Percentiles rank a stretch among this genome's conserved stretches.
Conservation (phyloP, 352 stramenopile genomes). For the Albugo candida region DNA sequence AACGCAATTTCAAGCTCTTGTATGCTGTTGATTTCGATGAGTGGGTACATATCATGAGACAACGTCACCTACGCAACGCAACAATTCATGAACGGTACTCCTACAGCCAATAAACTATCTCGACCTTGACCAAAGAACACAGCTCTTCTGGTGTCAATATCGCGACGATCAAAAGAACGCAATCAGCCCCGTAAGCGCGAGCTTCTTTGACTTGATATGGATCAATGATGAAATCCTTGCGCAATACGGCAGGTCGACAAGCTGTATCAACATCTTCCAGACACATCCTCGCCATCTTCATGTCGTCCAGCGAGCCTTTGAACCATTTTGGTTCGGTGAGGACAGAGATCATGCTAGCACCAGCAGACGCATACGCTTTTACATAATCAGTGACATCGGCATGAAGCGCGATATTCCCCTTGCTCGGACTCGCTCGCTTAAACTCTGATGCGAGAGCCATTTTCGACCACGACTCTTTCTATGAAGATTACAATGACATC, state of each 20-base stretch:
- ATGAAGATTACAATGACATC: neutral
- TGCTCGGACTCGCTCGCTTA: conserved; percentile 94
- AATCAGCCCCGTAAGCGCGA: conserved; percentile 88
- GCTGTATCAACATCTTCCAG: conserved; percentile 13
- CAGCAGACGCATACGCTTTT: conserved; percentile 74
- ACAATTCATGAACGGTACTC: no score
- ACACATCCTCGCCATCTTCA: conserved; percentile 20
- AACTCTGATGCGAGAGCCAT: conserved; percentile 96
- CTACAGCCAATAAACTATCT: no score
- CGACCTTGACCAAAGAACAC: conserved; percentile 34
- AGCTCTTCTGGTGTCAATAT: conserved; percentile 53
- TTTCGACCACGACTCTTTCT: conserved; percentile 35
- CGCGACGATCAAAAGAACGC: conserved; percentile 94
- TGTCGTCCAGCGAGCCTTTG: conserved; percentile 86
- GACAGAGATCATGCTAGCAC: conserved; percentile 92
- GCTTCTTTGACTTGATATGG: conserved; percentile 91
- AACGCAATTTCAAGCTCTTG: conserved; percentile 90
- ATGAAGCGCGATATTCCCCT: conserved; percentile 86
- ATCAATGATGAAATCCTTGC: conserved; percentile 93
- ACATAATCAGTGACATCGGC: conserved; percentile 80
- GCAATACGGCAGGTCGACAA: conserved; percentile 57
- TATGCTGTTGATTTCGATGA: conserved; percentile 96
- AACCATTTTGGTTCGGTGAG: conserved; percentile 97
- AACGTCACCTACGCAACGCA: conserved; percentile 60
- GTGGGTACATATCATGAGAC: conserved; percentile 87